Conservation (phyloP, 1,284 basidiomycete genomes). For the Thecaphora frezii region DNA sequence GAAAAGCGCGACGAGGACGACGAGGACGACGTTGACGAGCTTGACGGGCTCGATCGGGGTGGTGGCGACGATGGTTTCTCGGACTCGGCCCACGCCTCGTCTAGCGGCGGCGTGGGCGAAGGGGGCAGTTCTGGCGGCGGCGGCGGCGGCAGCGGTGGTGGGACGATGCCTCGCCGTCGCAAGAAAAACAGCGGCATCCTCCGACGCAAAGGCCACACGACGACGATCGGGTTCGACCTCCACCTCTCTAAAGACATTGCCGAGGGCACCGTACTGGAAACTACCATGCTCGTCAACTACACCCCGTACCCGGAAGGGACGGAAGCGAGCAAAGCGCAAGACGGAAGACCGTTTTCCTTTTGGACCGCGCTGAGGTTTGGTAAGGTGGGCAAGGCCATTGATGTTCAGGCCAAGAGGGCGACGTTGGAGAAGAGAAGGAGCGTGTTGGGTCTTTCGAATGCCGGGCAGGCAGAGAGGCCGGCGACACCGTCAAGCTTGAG, state of each 20-base stretch:
- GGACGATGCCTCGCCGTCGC: neutral
- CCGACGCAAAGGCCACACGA: slow-evolving; percentile 25
- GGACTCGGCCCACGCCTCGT: no score
- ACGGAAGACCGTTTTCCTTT: slow-evolving; percentile 13
- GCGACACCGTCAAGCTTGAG: no score
- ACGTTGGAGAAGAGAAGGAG: neutral
- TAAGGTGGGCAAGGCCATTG: neutral
- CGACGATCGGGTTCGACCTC: slow-evolving; percentile 21
- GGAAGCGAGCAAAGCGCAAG: slow-evolving; percentile 5
- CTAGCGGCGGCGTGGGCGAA: no score
- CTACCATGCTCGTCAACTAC: slow-evolving; percentile 41
- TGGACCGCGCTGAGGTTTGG: slow-evolving; percentile 21
- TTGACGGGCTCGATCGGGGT: no score
- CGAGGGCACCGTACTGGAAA: slow-evolving; percentile 11
- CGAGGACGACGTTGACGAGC: slow-evolving; percentile 2
- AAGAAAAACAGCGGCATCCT: neutral
- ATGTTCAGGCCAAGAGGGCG: neutral
- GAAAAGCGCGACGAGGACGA: slow-evolving; percentile 15
- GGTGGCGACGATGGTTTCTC: no score
- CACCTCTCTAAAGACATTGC: slow-evolving; percentile 13
- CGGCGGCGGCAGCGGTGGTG: no score
- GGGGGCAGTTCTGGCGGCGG: no score
- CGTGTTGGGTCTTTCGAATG: neutral
- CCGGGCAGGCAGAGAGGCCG: no score
- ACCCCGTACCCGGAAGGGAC: slow-evolving; percentile 3